Evolutionary conservation across 2,329 filamentous ascomycete genomes (phyloP).

Genomic region (Alternaria longipes): DNA sequence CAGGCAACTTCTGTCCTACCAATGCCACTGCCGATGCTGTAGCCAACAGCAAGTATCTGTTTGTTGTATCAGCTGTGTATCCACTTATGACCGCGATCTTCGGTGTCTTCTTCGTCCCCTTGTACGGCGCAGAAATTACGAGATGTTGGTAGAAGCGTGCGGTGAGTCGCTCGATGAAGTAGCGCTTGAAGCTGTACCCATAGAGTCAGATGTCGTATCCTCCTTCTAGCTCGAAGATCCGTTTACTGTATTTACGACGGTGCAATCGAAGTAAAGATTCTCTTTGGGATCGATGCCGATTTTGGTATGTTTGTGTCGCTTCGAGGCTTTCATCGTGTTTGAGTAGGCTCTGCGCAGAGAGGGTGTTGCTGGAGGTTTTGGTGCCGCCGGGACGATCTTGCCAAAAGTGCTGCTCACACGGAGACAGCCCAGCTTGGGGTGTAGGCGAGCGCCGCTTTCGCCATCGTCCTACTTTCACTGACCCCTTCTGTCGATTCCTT

Average conservation of each 20-base stretch:
- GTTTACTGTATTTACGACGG: conserved; percentile 84
- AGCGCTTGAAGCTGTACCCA: conserved; percentile 89
- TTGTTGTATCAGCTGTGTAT: conserved; percentile 72
- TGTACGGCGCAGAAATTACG: conserved; percentile 35
- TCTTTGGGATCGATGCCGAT: conserved; percentile 76
- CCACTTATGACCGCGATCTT: conserved; percentile 88
- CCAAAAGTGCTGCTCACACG: conserved; percentile 92
- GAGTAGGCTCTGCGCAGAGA: conserved; percentile 77
- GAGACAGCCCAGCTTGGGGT: conserved; percentile 80
- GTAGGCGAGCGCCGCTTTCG: conserved; percentile 75
- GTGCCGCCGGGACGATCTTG: conserved; percentile 83
- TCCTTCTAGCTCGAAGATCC: conserved; percentile 87
- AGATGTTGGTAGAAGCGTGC: conserved; percentile 68
- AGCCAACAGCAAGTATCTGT: conserved; percentile 75
- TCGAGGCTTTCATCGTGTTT: conserved; percentile 93
- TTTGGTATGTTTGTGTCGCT: conserved; percentile 69
- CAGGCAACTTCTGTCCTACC: conserved; percentile 62
- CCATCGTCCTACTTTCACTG: conserved; percentile 57
- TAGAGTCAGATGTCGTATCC: conserved; percentile 86
- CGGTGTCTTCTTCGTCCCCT: conserved; percentile 52
- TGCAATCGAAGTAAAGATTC: conserved; percentile 82
- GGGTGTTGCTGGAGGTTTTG: conserved; percentile 87
- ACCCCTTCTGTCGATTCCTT: conserved; percentile 51
- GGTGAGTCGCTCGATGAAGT: conserved; percentile 74
- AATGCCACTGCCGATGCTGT: conserved; percentile 70